A percentile compares a stretch with the other conserved stretches of the same genome.
These are phyloP conservation scores for Rubia yunnanensis DNA, from an alignment of 257 asterid species.

Conservation along the genomic window DNA sequence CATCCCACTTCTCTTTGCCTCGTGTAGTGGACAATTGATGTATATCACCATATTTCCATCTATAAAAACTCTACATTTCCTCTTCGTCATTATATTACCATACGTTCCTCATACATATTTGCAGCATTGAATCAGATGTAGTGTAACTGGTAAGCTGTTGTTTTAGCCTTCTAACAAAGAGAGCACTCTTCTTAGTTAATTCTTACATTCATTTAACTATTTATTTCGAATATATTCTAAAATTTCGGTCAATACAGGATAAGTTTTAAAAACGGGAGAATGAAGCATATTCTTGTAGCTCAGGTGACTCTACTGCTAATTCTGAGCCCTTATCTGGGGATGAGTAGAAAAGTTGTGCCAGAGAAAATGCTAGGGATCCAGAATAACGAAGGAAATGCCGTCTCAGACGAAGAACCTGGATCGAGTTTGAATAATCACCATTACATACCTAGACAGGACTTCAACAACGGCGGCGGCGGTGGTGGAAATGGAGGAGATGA, in stretches of 20 bases:
- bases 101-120: neutral
- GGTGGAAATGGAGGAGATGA: neutral
- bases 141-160: constrained; percentile 4
- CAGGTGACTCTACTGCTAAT: constrained; percentile 4
- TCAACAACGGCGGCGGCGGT: constrained; percentile 11
- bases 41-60: constrained; percentile 16
- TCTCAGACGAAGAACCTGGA: neutral
- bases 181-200: no score
- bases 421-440: constrained; percentile 18
- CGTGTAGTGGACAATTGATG: constrained; percentile 39
- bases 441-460: constrained; percentile 20
- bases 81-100: neutral
- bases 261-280: neutral
- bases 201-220: no score
- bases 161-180: neutral
- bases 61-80: constrained; percentile 17
- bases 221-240: neutral
- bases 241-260: neutral
- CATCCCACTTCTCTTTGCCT: constrained; percentile 49
- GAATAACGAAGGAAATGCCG: neutral
- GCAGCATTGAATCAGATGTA: neutral
- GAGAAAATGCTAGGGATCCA: constrained; percentile 3
- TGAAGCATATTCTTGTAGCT: constrained; percentile 11
- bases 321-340: constrained; percentile 12
- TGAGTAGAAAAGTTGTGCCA: constrained; percentile 6